Evolutionary conservation across 1,139 yeast species (phyloP), one percentile per base, ranked within the genome.

Genomic region (Candida neerlandica): DNA sequence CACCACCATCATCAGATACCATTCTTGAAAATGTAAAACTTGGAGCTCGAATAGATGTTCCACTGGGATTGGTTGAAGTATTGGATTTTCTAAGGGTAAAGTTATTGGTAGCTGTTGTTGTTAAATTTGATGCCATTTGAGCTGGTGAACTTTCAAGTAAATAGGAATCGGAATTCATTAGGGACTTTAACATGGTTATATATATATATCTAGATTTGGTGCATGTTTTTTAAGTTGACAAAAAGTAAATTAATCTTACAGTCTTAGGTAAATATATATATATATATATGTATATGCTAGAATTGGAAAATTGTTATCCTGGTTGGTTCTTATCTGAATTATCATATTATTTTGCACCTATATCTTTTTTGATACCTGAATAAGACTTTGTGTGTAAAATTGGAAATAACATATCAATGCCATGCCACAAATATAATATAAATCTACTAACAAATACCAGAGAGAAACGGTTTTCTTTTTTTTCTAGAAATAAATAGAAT

Each of bases 101-200:
- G 18, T 35, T 50, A 10, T 44, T 44, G 14, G 48, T 37, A 23
- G 43, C 39, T 3, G 50, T 33, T 16, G 44, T 45, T 11, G 38
- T 35, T 15, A 48, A 27, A 11, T 32, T 43, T 15, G 44, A 45
- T 12, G 52, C 42, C 29, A 46, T 38, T 11, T 26, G 37, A 7
- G 44, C 45, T 41, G 47, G 38, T 19, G 47, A 39, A 41, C 51
- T 47, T 23, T 53, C 53, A 6, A 53, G 19, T 34, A 53, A 41
- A 29, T 41, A 50, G 7, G 52, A 43, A 27, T 53, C 55, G 5
- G 55, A 45, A 41, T 52, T 53, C 16, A 50, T 40, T 16, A 51
- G 38, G 23, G 53, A 50, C 27, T 48, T 53, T 40, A 53, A 43
- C 56, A 53, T 53, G 29, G 40, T 35, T 11, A 12, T n/a, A 14